These are phyloP conservation scores for Syzygium oleosum DNA, from an alignment of 345 rosid genomes.

Conservation along the genomic window DNA sequence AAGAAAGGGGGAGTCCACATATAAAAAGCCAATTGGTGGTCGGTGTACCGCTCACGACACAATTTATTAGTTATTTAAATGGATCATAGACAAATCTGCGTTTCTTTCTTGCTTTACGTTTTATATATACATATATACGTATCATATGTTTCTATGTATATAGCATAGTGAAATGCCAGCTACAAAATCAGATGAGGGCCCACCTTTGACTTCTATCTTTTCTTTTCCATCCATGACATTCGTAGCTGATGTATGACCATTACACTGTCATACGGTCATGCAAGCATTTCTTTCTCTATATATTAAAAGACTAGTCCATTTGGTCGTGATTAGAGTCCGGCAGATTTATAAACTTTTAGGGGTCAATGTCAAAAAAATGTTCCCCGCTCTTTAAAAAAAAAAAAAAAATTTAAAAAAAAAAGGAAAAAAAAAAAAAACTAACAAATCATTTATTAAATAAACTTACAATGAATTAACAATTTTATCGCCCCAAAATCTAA, in stretches of 20 bases:
- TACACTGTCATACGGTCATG: too few relatives aligned
- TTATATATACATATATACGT: not conserved
- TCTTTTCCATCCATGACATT: too few relatives aligned
- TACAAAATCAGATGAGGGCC: too few relatives aligned
- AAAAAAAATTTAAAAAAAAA: too few relatives aligned
- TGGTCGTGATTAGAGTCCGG: not conserved
- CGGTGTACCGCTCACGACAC: not conserved
- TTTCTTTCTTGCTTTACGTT: not conserved
- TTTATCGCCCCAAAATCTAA: not conserved
- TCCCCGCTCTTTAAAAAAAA: not conserved
- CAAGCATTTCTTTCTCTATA: too few relatives aligned
- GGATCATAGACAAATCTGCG: not conserved
- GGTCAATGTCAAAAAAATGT: not conserved
- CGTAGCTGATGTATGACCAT: too few relatives aligned
- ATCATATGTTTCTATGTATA: too few relatives aligned
- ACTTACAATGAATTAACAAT: not conserved
- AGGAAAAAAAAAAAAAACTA: too few relatives aligned
- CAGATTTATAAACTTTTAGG: not conserved
- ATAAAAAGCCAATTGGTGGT: not conserved
- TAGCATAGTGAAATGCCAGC: too few relatives aligned
- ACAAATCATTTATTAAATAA: not conserved
- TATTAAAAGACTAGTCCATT: not conserved
- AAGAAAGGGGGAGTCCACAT: not conserved
- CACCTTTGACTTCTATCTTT: too few relatives aligned
- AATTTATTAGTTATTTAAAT: not conserved